Evolutionary conservation across 2,329 filamentous ascomycete species (phyloP).

Genomic region (Fusarium burgessii): DNA sequence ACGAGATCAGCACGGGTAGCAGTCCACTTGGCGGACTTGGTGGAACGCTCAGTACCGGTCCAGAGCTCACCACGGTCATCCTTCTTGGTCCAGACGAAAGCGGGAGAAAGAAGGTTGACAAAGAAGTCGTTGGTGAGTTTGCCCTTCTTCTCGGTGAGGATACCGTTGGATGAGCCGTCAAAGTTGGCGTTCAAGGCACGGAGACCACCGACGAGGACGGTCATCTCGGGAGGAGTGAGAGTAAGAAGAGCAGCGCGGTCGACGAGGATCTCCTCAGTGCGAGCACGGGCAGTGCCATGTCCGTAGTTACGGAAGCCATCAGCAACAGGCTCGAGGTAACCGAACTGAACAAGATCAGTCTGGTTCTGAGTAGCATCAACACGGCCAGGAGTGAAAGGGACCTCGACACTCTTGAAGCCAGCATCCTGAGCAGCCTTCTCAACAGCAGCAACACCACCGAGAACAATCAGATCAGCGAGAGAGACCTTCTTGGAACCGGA

Average conservation of each 20-base stretch:
- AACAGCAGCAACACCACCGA: constrained; percentile 76
- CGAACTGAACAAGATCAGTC: constrained; percentile 74
- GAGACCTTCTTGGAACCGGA: constrained; percentile 74
- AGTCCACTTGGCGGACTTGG: constrained; percentile 74
- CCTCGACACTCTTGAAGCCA: constrained; percentile 60
- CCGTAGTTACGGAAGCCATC: constrained; percentile 88
- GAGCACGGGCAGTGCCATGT: constrained; percentile 68
- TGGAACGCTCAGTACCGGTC: constrained; percentile 74
- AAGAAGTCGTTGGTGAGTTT: constrained; percentile 85
- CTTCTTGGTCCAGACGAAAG: constrained; percentile 68
- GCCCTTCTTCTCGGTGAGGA: constrained; percentile 76
- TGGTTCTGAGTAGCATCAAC: constrained; percentile 78
- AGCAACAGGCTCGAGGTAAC: constrained; percentile 74
- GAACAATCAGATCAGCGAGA: constrained; percentile 81
- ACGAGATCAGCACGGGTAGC: constrained; percentile 77
- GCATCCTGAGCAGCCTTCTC: constrained; percentile 74
- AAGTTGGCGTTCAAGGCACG: constrained; percentile 78
- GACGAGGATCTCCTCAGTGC: constrained; percentile 76
- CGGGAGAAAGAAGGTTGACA: constrained; percentile 78
- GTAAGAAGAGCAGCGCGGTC: constrained; percentile 79
- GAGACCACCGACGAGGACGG: constrained; percentile 78
- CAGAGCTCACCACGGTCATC: constrained; percentile 66
- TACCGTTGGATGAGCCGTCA: constrained; percentile 74
- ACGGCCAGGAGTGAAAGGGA: constrained; percentile 80
- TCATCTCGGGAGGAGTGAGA: constrained; percentile 77